Base-by-base conservation (phyloP, 352 stramenopile genomes). In the Globisporangium megalacanthum region DNA sequence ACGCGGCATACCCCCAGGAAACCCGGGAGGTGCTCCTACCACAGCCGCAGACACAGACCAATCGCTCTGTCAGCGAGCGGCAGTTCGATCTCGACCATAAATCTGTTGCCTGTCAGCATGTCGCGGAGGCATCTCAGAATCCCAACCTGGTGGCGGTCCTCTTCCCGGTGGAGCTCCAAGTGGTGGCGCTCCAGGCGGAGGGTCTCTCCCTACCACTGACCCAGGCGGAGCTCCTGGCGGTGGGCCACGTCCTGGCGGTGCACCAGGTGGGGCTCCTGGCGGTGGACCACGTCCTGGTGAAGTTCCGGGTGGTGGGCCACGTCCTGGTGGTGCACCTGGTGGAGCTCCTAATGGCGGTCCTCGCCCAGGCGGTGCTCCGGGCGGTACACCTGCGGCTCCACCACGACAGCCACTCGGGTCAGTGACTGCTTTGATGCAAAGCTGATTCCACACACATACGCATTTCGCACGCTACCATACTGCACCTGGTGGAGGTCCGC, bases 401-500 rank as follows among this genome's bases (percentile, higher is more conserved):
- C 58, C 49, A 41, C 51, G 62, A 22, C 45, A 49, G 1, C 56
- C 41, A 7, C 29, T 29, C 35, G 15, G 41, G 6, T 7, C 11
- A 0, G 14, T 25, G 29, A 49, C 11, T 11, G 3, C 31, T 6
- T 37, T 15, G 48, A 6, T 17, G 7, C 4, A 17, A 45, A 5
- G 7, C 31, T 31, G 4, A 8, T 10, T 45, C 8, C 19, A 15
- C 13, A 29, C 29, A 11, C 15, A 6, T 6, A 6, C 60, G 51
- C 45, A 39, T 8, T 13, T 39, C 7, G 10, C 6, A 13, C 6
- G 35, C 10, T 39, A 8, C 6, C 35, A 13, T 39, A 13, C 35
- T 39, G 42, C 60, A 80, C 75, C 75, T 72, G 70, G 69, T 17
- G 73, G 77, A 29, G 72, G 68, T 15, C 76, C 72, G 52, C 67